phyloP scores from a whole-genome alignment of 2,329 filamentous ascomycete genomes.

The Penicillium sp. region DNA sequence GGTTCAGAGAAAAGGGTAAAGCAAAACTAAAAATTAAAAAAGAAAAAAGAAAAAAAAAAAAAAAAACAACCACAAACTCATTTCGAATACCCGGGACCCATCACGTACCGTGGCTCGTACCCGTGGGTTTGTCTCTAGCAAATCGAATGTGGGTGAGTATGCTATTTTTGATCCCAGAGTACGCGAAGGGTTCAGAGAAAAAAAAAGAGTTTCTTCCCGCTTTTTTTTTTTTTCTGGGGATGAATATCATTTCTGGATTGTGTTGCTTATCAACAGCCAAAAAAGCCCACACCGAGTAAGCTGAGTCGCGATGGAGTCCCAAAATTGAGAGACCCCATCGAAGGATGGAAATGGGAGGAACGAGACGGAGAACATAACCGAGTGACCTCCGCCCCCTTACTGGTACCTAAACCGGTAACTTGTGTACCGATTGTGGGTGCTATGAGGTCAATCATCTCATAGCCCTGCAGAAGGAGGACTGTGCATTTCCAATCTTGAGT shows the following conservation, averaged over 20 bases:
- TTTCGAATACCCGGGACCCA: conserved; percentile 11
- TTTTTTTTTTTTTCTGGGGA: neutral
- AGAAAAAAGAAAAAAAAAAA: no score
- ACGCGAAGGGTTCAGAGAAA: neutral
- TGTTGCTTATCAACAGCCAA: conserved; percentile 1
- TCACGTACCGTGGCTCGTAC: conserved; percentile 18
- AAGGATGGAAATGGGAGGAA: neutral
- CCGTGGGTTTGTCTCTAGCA: conserved; percentile 7
- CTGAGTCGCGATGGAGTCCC: neutral
- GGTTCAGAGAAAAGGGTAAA: neutral
- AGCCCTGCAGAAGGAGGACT: conserved; percentile 6
- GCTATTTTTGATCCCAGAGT: neutral
- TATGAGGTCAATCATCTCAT: conserved; percentile 2
- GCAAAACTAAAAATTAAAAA: no score
- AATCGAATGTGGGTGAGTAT: conserved; percentile 6
- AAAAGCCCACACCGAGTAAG: neutral
- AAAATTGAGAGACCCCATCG: conserved; percentile 7
- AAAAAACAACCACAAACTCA: neutral
- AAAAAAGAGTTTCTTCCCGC: neutral
- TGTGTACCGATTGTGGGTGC: conserved; percentile 3
- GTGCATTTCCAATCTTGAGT: conserved; percentile 20
- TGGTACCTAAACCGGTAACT: no score
- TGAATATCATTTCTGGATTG: neutral
- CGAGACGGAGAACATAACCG: conserved; percentile 16
- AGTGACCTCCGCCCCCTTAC: conserved; percentile 6